Evolutionary conservation across 2,329 filamentous ascomycete genomes (phyloP).

Genomic region (Fusarium tjaetaba): DNA sequence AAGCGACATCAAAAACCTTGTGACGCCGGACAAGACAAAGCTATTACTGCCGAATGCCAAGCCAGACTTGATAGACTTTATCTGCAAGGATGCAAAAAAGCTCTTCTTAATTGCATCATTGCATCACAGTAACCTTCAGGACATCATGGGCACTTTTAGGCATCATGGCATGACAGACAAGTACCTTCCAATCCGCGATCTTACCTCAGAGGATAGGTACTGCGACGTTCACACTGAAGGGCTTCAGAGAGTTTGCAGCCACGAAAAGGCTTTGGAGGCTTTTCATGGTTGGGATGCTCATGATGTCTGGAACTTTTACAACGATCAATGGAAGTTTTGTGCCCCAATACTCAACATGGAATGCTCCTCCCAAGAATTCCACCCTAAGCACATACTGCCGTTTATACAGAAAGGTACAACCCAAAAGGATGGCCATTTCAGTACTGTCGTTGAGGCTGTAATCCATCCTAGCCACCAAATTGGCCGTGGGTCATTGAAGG

Average conservation of each 20-base stretch:
- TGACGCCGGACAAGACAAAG: background rate
- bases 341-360: background rate
- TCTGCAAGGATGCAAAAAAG: background rate
- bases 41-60: background rate
- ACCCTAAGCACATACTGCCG: background rate
- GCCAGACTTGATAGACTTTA: background rate
- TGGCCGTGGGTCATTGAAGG: background rate
- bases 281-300: constrained; percentile 4
- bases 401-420: background rate
- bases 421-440: constrained; percentile 23
- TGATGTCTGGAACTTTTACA: background rate
- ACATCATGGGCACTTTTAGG: background rate
- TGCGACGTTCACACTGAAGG: background rate
- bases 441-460: constrained; percentile 3
- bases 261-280: background rate
- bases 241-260: background rate
- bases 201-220: background rate
- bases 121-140: background rate
- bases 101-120: background rate
- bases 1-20: background rate
- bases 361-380: background rate
- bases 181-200: constrained; percentile 1
- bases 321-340: constrained; percentile 3
- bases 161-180: background rate
- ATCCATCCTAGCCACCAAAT: constrained; percentile 13